Percentiles rank a stretch among this genome's conserved stretches.
Evolutionary conservation across 306 rosid genomes (phyloP).

Genomic region (Vicia sativa): DNA sequence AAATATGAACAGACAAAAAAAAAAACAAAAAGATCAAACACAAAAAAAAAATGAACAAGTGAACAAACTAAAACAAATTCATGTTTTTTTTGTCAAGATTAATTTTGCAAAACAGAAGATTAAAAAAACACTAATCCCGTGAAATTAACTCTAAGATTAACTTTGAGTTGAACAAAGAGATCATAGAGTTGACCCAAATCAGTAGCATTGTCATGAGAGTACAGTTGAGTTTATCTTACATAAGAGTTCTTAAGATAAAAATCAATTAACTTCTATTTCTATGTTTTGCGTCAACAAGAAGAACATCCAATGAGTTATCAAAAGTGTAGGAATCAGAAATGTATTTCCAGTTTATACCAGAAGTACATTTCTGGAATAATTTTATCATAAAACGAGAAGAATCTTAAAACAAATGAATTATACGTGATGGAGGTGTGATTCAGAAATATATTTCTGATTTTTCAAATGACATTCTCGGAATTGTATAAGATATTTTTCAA

Average conservation of each 20-base stretch:
- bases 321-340: conserved; percentile 58
- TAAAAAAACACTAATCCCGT: conserved; percentile 74
- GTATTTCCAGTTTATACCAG: no score
- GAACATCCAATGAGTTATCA: conserved; percentile 68
- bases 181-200: conserved; percentile 96
- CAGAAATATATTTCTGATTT: no score
- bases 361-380: no score
- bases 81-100: neutral
- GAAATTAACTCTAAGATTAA: conserved; percentile 94
- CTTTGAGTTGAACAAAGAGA: conserved; percentile 95
- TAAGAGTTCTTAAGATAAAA: conserved; percentile 81
- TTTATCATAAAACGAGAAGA: no score
- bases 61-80: neutral
- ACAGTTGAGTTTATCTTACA: conserved; percentile 85
- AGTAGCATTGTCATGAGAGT: conserved; percentile 97
- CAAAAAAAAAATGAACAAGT: conserved; percentile 16
- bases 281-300: conserved; percentile 71
- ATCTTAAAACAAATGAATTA: no score
- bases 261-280: conserved; percentile 89
- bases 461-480: no score
- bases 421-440: no score
- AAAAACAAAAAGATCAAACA: conserved; percentile 29
- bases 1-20: conserved; percentile 25
- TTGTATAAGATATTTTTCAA: no score
- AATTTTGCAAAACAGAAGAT: neutral